phyloP scores from a whole-genome alignment of 805 yeast species.

The Kluyveromyces aestuarii region DNA sequence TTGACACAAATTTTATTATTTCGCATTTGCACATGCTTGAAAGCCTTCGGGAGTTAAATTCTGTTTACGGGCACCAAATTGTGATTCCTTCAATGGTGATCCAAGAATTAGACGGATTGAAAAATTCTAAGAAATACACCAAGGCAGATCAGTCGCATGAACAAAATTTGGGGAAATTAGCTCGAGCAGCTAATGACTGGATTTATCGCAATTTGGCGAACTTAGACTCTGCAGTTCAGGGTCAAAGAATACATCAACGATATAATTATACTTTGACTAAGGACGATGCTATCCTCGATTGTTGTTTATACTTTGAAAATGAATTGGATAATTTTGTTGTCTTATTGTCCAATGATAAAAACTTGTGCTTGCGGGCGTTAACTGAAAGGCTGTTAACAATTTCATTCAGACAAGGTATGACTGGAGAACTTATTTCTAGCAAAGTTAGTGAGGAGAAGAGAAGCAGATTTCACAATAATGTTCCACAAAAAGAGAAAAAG shows the following conservation, averaged over 20 bases:
- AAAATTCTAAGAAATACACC: slow-evolving; percentile 32
- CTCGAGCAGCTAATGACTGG: slow-evolving; percentile 76
- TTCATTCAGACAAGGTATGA: slow-evolving; percentile 35
- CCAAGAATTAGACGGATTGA: slow-evolving; percentile 77
- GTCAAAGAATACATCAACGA: slow-evolving; percentile 53
- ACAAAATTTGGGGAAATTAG: slow-evolving; percentile 42
- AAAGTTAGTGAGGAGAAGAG: slow-evolving; percentile 32
- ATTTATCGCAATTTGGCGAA: slow-evolving; percentile 51
- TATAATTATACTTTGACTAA: slow-evolving; percentile 38
- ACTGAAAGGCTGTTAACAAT: slow-evolving; percentile 59
- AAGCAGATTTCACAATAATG: too few species aligned
- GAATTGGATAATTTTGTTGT: slow-evolving; percentile 39
- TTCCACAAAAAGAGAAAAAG: too few species aligned
- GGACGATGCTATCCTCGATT: slow-evolving; percentile 82
- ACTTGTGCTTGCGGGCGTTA: slow-evolving; percentile 70
- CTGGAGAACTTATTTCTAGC: slow-evolving; percentile 37
- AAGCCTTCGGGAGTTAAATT: slow-evolving; percentile 34
- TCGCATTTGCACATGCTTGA: slow-evolving; percentile 57
- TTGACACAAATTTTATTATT: slow-evolving; percentile 79
- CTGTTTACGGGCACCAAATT: slow-evolving; percentile 38
- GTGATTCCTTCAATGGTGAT: slow-evolving; percentile 66
- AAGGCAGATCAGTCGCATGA: slow-evolving; percentile 6
- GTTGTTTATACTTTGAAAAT: slow-evolving; percentile 57
- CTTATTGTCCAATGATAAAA: slow-evolving; percentile 72
- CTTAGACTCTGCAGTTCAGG: slow-evolving; percentile 41